These are phyloP conservation scores for Asterochloris sp. DNA, from an alignment of 139 green algal species.

Conservation along the genomic window DNA sequence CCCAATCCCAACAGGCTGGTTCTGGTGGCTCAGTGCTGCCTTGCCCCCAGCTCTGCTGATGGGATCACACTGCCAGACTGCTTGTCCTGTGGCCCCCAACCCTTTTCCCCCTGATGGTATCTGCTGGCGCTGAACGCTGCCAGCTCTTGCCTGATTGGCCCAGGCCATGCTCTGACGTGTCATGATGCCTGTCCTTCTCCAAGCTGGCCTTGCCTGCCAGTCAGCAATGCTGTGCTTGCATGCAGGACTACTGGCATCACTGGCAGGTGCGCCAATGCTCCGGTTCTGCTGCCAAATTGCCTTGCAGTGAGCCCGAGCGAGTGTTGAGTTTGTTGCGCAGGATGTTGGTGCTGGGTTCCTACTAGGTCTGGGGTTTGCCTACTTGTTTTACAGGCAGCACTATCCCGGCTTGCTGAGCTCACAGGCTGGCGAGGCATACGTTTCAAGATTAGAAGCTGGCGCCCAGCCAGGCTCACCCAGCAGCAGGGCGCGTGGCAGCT, in stretches of 20 bases:
- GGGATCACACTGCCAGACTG: not conserved
- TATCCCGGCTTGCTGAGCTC: constrained; percentile 15
- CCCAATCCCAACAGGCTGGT: not conserved
- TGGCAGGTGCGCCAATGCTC: not conserved
- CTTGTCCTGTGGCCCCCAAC: not conserved
- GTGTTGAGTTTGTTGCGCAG: not conserved
- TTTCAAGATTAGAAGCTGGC: not conserved
- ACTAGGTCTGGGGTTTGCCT: constrained; percentile 29
- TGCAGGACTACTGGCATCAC: constrained; percentile 56
- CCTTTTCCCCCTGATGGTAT: not conserved
- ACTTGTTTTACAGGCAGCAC: constrained; percentile 34
- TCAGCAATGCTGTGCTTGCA: not conserved
- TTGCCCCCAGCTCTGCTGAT: not conserved
- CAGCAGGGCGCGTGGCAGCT: no score
- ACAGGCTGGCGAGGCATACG: constrained; percentile 15
- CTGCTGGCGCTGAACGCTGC: not conserved
- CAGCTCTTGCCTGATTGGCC: no score
- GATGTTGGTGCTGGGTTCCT: constrained; percentile 40
- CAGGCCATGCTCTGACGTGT: not conserved
- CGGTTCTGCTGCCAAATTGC: no score
- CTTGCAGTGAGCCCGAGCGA: no score
- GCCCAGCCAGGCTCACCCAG: no score
- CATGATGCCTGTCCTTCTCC: not conserved
- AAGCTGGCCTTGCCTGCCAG: not conserved
- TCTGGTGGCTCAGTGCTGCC: not conserved